Base-by-base conservation (phyloP, 139 green algal genomes). In the Coelastrella sp. region DNA sequence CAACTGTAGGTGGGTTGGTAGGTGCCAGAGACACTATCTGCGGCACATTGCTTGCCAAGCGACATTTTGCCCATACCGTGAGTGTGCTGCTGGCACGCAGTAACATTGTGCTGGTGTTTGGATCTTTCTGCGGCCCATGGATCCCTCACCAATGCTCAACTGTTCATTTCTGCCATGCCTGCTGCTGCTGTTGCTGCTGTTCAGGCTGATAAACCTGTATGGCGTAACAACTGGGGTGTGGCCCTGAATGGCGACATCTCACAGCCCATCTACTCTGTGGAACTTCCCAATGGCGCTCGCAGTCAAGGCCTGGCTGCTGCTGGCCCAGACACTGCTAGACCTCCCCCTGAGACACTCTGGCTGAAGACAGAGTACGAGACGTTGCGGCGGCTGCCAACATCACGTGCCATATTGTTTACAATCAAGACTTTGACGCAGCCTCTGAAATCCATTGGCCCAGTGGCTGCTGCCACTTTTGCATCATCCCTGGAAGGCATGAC, bases 141-240 rank as follows among this genome's bases (percentile, higher is more conserved):
- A 47, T 47, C 32, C 32, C 32, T 47, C 32, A 47, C 32, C 32
- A 47, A 47, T 47, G 32, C 32, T 47, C 32, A 47, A 47, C 32
- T 47, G 32, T 47, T 47, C 32, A 47, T 47, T 47, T 47, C 32
- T 47, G 32, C 32, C 61, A 19, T 71, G 8, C 11, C 61, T 71
- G 11, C 61, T 71, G 61, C 61, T 71, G 61, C 61, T 71, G 8
- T 10, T 71, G 11, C 11, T 71, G 8, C 61, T 19, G 8, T 13
- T 71, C 82, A 75, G 58, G 60, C 77, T 17, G 88, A 88, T 6
- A 22, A n/a, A 14, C 89, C 89, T 14, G 59, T 92, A 56, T 92
- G 81, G 81, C 89, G 89, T 56, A 92, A 92, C 73, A 92, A 92
- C 81, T 92, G 89, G 89, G 89, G 81, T 17, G 58, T 92, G 7